Evolutionary conservation across 768 basidiomycete genomes (phyloP).

Genomic region (Russula compacta): DNA sequence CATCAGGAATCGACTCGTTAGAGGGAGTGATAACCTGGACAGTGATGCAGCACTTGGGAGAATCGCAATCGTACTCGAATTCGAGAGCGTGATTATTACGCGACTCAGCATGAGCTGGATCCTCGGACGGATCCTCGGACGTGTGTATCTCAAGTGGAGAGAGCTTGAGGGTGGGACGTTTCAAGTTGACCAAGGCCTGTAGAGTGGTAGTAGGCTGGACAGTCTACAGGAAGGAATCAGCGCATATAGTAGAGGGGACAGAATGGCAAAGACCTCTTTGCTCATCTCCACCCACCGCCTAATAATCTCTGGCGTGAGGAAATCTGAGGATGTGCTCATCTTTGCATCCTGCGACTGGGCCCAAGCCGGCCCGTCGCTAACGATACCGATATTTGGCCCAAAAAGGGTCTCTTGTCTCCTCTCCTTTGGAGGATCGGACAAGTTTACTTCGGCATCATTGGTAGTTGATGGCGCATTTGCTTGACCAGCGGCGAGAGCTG

Average conservation of each 20-base stretch:
- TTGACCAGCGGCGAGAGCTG: conserved; percentile 38
- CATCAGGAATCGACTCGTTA: conserved; percentile 43
- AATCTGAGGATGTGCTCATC: conserved; percentile 46
- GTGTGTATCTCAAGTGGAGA: conserved; percentile 46
- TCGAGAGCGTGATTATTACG: conserved; percentile 71
- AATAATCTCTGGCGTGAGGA: conserved; percentile 75
- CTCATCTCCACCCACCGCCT: conserved; percentile 78
- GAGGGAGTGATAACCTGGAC: conserved; percentile 67
- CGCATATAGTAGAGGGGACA: neutral
- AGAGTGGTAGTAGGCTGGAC: conserved; percentile 86
- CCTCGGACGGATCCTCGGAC: conserved; percentile 33
- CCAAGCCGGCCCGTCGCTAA: conserved; percentile 63
- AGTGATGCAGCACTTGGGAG: conserved; percentile 73
- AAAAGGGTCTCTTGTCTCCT: conserved; percentile 77
- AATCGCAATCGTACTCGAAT: conserved; percentile 89
- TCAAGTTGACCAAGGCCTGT: conserved; percentile 91
- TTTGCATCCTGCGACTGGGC: conserved; percentile 53
- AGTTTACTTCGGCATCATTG: conserved; percentile 27
- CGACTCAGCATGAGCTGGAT: conserved; percentile 32
- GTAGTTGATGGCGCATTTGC: conserved; percentile 13
- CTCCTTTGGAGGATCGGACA: conserved; percentile 30
- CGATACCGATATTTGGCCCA: conserved; percentile 82
- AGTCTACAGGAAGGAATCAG: conserved; percentile 33
- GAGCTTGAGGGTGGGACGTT: conserved; percentile 77
- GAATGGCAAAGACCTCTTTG: conserved; percentile 53